Base-by-base conservation (phyloP, 108 stramenopile genomes). In the Seminavis robusta region DNA sequence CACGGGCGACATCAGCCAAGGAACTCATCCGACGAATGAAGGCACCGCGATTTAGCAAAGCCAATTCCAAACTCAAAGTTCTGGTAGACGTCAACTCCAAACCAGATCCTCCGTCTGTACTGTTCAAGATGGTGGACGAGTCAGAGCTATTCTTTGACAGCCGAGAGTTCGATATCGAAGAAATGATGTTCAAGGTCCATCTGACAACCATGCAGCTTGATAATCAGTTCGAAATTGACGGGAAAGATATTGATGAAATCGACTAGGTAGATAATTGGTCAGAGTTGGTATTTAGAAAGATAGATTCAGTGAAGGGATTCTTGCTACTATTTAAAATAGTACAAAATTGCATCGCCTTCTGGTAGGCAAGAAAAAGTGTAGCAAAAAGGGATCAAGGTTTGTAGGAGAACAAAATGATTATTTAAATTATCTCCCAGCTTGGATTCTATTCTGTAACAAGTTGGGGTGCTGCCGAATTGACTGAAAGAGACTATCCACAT, bases 171-270 rank as follows among this genome's bases (percentile, higher is more conserved):
- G 44, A 59, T 33, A 64, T 42, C n/a, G 52, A 71, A 48, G 77
- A 79, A 24, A 79, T 79, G 43, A 33, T 79, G 26, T 65, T 58
- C 55, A 68, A 79, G 41, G 59, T 79, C 45, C 74, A 66, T 63
- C 65, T 69, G 42, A 61, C 41, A 25, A 31, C 73, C n/a, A 74
- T 67, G 65, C 64, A 79, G 38, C 65, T 79, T 54, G 77, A 79
- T 62, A 65, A 69, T 60, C 65, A 74, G 45, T 79, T 65, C 49
- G 77, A 79, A 64, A 46, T 79, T 54, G 73, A 71, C 50, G 73
- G 73, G 32, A 79, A 79, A 65, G 60, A 62, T 63, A 73, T 79
- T 31, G 77, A 79, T 46, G 77, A 79, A 33, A 44, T 69, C n/a
- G n/a, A n/a, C n/a, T n/a, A n/a, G n/a, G n/a, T n/a, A n/a, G n/a